Base-by-base conservation (phyloP, 306 rosid species). In the Coriaria nepalensis region DNA sequence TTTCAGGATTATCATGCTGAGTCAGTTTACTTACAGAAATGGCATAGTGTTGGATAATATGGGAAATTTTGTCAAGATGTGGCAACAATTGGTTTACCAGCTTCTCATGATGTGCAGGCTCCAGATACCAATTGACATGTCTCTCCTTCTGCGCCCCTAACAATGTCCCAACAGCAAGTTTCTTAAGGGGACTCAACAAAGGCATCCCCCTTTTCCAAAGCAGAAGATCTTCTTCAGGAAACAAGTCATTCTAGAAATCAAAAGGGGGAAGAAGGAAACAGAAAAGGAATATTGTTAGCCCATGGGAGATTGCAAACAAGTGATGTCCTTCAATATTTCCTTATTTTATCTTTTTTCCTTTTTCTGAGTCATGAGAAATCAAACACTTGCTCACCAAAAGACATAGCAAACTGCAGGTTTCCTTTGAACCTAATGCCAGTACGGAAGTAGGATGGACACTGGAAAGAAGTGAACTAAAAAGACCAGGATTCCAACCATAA, bases 401-500 rank as follows among this genome's bases (percentile, higher is more conserved):
- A 66, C 82, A 79, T 53, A 90, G 75, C 64, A 90, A 73, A 72
- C 98, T 90, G 87, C 94, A 85, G 6, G 98, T 85, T 75, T 90
- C 95, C 68, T 85, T 90, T 46, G 95, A 95, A 66, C 98, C 98
- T 61, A 85, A 72, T 56, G 92, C 71, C 73, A 85, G 73, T 53
- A 75, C 40, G 13, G 94, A 79, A 68, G 87, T 66, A 47, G 93
- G 70, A 59, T 75, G 87, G 59, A 69, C 78, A 11, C 80, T 90
- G 57, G 80, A 69, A 67, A 90, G 81, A 49, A 90, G 82, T 38
- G 94, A 77, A 68, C 80, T 73, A 74, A 85, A 85, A 67, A 90
- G 94, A 43, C 87, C 85, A 40, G 95, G 98, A 79, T 77, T 77
- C 98, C 98, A 90, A 32, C 98, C 95, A 74, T 75, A 60, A 33